Conservation (phyloP, 2,329 filamentous ascomycete species). For the Pseudocercospora musae region DNA sequence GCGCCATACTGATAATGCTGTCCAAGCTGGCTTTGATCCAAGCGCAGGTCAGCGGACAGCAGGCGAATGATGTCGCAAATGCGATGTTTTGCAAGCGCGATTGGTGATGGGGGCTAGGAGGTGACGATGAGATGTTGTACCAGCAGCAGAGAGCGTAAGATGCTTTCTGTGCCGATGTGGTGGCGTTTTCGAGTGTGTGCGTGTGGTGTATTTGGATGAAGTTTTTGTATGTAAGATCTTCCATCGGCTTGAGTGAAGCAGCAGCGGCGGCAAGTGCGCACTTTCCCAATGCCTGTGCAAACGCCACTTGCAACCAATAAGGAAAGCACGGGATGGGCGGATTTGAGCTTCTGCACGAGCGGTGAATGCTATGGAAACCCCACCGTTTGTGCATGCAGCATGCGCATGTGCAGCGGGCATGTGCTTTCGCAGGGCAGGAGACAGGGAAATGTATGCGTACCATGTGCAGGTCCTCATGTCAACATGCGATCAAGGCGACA, state of each 20-base stretch:
- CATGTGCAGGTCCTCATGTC: background rate
- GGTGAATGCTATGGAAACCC: slow-evolving; percentile 10
- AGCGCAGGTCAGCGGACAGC: background rate
- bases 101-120: background rate
- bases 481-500: background rate
- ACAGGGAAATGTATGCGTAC: slow-evolving; percentile 2
- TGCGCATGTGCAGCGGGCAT: slow-evolving; percentile 3
- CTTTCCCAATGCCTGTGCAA: background rate
- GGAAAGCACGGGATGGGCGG: background rate
- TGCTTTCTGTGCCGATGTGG: background rate
- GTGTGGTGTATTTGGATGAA: background rate
- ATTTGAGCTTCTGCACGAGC: background rate
- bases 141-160: background rate
- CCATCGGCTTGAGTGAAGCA: slow-evolving; percentile 2
- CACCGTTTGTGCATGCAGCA: slow-evolving; percentile 11
- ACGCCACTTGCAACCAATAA: background rate
- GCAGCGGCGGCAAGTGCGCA: background rate
- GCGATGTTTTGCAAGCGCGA: background rate
- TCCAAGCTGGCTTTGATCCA: background rate
- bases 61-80: background rate
- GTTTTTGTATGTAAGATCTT: background rate
- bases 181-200: background rate
- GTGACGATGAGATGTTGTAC: background rate
- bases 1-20: slow-evolving; percentile 15
- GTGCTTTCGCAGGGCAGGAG: slow-evolving; percentile 1